Evolutionary conservation across 305 asterid genomes (phyloP).

Genomic region (Solanum hybrid): DNA sequence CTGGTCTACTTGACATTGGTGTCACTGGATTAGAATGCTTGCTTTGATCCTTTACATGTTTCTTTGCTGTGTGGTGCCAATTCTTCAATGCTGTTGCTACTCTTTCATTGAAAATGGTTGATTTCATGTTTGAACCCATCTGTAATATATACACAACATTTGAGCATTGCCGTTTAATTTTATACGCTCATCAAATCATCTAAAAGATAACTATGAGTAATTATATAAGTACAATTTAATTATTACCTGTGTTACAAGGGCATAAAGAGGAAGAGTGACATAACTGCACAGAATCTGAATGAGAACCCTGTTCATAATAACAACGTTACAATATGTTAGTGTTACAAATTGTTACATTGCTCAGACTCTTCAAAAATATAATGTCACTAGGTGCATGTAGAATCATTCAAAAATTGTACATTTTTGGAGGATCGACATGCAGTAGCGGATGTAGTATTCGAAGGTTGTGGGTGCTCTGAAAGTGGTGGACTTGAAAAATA

Average conservation of each 20-base stretch:
- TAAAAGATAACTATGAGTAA: not conserved
- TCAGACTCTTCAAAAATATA: not conserved
- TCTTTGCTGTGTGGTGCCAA: slow-evolving; percentile 91
- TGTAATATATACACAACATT: slow-evolving; percentile 1
- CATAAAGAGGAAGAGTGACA: slow-evolving; percentile 77
- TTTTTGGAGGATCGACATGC: not conserved
- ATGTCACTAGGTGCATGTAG: not conserved
- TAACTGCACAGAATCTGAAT: slow-evolving; percentile 71
- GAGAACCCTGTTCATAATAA: slow-evolving; percentile 33
- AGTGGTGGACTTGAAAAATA: too few species aligned
- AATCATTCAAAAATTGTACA: not conserved
- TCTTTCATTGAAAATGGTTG: slow-evolving; percentile 78
- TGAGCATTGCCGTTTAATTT: not conserved
- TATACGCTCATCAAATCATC: not conserved
- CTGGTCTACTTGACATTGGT: slow-evolving; percentile 50
- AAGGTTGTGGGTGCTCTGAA: too few species aligned
- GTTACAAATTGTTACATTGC: not conserved
- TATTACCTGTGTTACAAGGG: slow-evolving; percentile 75
- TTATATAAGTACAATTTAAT: too few species aligned
- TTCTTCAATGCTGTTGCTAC: slow-evolving; percentile 58
- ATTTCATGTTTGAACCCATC: slow-evolving; percentile 97
- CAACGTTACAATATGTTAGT: not conserved
- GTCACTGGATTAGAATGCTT: slow-evolving; percentile 20
- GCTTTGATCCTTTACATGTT: slow-evolving; percentile 40
- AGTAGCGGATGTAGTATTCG: too few species aligned